These are phyloP conservation scores for Moesziomyces sp. DNA, from an alignment of 1,284 basidiomycete species.

Conservation along the genomic window DNA sequence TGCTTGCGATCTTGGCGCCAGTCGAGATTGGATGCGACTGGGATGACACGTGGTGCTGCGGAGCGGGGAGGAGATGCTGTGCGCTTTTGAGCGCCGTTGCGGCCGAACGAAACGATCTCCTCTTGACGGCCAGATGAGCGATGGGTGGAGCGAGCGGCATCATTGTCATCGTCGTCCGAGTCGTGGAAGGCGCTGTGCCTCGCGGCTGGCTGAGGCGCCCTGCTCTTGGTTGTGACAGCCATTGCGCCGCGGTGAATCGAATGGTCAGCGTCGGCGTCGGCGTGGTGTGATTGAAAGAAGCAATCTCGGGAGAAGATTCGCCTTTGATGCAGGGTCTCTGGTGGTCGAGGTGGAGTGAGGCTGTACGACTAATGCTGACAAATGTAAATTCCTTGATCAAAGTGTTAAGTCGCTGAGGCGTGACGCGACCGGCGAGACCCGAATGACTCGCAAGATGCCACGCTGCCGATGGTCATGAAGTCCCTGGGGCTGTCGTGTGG, in stretches of 20 bases:
- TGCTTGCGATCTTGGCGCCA: conserved; percentile 61
- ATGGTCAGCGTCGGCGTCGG: conserved; percentile 1
- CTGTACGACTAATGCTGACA: too few species aligned
- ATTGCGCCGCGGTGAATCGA: neutral
- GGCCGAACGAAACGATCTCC: conserved; percentile 28
- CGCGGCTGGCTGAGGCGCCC: conserved; percentile 1
- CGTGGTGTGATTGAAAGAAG: conserved; percentile 3
- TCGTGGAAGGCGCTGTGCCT: conserved; percentile 27
- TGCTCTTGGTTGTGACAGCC: conserved; percentile 2
- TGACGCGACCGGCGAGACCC: too few species aligned
- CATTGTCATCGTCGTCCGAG: conserved; percentile 25
- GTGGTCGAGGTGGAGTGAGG: too few species aligned
- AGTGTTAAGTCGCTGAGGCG: too few species aligned
- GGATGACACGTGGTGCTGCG: conserved; percentile 37
- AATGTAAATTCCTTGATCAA: too few species aligned
- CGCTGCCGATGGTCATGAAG: too few species aligned
- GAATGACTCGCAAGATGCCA: too few species aligned
- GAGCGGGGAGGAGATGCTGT: conserved; percentile 4
- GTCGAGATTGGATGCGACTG: conserved; percentile 44
- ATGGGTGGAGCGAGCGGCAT: neutral
- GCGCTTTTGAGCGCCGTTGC: conserved; percentile 24
- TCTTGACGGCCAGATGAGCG: conserved; percentile 11
- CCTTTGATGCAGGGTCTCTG: too few species aligned
- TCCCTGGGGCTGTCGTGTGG: too few species aligned
- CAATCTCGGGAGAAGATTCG: neutral